Conservation (phyloP, 305 asterid genomes). For the Fraxinus velutina region DNA sequence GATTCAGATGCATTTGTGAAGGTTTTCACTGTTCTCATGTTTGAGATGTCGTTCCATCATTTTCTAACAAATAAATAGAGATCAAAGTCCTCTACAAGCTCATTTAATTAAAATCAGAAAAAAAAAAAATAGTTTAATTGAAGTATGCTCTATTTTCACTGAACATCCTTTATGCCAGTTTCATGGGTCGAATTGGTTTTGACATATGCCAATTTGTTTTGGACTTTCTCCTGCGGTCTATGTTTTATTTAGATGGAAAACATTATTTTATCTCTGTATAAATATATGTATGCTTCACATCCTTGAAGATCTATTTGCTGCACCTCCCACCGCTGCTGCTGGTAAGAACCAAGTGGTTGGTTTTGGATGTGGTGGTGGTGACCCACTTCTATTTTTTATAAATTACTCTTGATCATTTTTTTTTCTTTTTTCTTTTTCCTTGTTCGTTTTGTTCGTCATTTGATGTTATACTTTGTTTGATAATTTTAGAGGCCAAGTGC, state of each 20-base stretch:
- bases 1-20: constrained; percentile 3
- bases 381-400: constrained; percentile 13
- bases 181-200: neutral
- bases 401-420: constrained; percentile 5
- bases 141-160: neutral
- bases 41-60: neutral
- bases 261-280: neutral
- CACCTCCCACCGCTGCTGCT: constrained; percentile 6
- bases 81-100: neutral
- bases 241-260: neutral
- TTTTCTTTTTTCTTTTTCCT: neutral
- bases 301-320: constrained; percentile 15
- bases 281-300: constrained; percentile 15
- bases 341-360: neutral
- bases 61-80: constrained; percentile 1
- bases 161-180: neutral
- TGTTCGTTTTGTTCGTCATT: constrained; percentile 21
- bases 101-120: neutral
- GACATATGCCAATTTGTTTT: neutral
- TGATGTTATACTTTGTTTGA: constrained; percentile 10
- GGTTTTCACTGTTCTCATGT: neutral
- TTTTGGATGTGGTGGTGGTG: constrained; percentile 1
- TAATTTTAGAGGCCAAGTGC: constrained; percentile 79
- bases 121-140: neutral
- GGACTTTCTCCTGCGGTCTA: neutral